A percentile compares a stretch with the other conserved stretches of the same genome.
These are phyloP conservation scores for Penicillium digitatum DNA, from an alignment of 2,329 filamentous ascomycete species.

Conservation along the genomic window DNA sequence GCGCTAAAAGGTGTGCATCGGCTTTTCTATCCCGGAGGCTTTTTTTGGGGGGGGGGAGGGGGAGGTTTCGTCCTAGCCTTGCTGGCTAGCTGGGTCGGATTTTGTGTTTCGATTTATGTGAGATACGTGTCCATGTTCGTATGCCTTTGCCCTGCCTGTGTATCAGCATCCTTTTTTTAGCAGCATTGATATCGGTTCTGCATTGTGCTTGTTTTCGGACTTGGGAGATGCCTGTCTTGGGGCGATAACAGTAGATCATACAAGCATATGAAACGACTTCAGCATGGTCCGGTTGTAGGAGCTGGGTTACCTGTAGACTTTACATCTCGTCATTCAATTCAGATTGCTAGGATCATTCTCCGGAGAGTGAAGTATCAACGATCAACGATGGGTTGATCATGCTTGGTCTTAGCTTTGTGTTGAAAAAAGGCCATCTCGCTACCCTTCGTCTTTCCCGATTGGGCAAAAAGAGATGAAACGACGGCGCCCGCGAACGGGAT, in stretches of 20 bases:
- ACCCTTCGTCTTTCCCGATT: no score
- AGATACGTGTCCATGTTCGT: not conserved
- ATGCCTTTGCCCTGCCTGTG: not conserved
- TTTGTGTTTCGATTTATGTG: slow-evolving; percentile 2
- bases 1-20: slow-evolving; percentile 52
- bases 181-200: not conserved
- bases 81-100: not conserved
- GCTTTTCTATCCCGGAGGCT: slow-evolving; percentile 12
- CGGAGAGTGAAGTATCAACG: no score
- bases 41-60: no score
- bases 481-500: no score
- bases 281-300: not conserved
- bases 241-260: not conserved
- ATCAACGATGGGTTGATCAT: no score
- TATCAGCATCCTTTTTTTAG: not conserved
- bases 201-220: not conserved
- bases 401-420: no score
- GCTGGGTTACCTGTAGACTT: not conserved
- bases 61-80: not conserved
- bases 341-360: no score
- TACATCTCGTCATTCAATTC: no score
- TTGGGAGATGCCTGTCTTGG: not conserved
- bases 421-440: no score
- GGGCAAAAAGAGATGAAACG: no score
- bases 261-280: not conserved